phyloP scores from a whole-genome alignment of 106 monocot genomes.

The Hemerocallis citrina region DNA sequence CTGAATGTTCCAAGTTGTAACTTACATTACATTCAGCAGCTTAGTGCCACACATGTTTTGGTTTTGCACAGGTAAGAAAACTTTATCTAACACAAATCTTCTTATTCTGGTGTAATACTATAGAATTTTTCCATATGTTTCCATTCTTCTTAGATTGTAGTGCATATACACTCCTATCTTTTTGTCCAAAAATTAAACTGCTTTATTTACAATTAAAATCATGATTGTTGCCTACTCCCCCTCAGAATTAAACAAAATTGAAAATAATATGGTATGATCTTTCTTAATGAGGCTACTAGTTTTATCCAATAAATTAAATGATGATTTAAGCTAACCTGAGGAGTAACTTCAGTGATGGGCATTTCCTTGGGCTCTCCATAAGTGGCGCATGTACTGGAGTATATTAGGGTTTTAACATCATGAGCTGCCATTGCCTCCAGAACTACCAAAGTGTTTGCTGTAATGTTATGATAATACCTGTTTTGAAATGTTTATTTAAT shows the following conservation, averaged over 20 bases:
- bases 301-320: background rate
- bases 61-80: too few species aligned
- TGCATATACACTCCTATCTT: too few species aligned
- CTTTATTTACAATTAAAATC: background rate
- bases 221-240: background rate
- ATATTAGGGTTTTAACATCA: conserved; percentile 26
- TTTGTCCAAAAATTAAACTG: too few species aligned
- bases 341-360: conserved; percentile 28
- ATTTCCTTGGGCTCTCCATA: conserved; percentile 31
- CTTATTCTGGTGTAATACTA: too few species aligned
- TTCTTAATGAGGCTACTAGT: background rate
- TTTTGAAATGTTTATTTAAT: conserved; percentile 5
- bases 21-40: too few species aligned
- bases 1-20: too few species aligned
- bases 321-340: conserved; percentile 21
- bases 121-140: too few species aligned
- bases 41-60: too few species aligned
- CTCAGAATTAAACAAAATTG: background rate
- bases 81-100: too few species aligned
- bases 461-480: conserved; percentile 40
- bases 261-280: background rate
- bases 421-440: conserved; percentile 24
- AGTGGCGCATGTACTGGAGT: conserved; percentile 31
- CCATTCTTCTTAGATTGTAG: too few species aligned
- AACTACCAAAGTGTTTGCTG: conserved; percentile 26